Percentiles rank a stretch among this genome's conserved stretches.
These are phyloP conservation scores for Hypoxylon crocopeplum DNA, from an alignment of 495 filamentous ascomycete genomes.

Conservation along the genomic window DNA sequence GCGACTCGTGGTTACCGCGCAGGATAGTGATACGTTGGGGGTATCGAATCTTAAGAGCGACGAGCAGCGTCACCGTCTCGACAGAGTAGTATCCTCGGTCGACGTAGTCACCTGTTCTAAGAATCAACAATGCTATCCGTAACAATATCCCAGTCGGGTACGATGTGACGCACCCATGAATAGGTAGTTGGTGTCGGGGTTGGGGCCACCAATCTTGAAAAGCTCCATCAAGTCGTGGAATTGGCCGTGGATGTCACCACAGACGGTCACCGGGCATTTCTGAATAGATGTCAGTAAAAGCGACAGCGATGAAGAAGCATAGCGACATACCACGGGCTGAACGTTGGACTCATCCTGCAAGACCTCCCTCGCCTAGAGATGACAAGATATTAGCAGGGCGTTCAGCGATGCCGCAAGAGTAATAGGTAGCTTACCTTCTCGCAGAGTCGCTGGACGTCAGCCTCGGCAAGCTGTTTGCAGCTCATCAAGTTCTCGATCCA, in stretches of 20 bases:
- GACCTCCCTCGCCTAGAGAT: constrained; percentile 84
- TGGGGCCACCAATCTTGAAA: constrained; percentile 90
- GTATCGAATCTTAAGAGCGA: constrained; percentile 95
- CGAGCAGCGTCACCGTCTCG: constrained; percentile 92
- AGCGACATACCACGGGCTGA: constrained; percentile 87
- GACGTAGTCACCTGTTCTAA: constrained; percentile 82
- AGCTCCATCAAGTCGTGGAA: constrained; percentile 96
- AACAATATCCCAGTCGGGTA: background rate
- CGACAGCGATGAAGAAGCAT: background rate
- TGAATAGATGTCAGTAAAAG: constrained; percentile 49
- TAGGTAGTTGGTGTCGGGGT: constrained; percentile 93
- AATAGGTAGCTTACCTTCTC: constrained; percentile 80
- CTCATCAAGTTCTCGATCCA: constrained; percentile 99
- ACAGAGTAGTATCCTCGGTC: constrained; percentile 97
- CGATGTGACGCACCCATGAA: constrained; percentile 77
- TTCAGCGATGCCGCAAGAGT: constrained; percentile 22
- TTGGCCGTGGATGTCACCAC: constrained; percentile 92
- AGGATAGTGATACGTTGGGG: constrained; percentile 96
- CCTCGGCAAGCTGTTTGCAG: constrained; percentile 96
- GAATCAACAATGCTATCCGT: constrained; percentile 4
- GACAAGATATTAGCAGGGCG: constrained; percentile 10
- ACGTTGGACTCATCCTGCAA: constrained; percentile 98
- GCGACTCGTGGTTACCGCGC: constrained; percentile 95
- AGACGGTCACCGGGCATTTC: constrained; percentile 95
- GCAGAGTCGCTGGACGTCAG: constrained; percentile 94